Evolutionary conservation across 108 stramenopile species (phyloP), one percentile per base, ranked within the genome.

Genomic region (Conticribra weissflogii): DNA sequence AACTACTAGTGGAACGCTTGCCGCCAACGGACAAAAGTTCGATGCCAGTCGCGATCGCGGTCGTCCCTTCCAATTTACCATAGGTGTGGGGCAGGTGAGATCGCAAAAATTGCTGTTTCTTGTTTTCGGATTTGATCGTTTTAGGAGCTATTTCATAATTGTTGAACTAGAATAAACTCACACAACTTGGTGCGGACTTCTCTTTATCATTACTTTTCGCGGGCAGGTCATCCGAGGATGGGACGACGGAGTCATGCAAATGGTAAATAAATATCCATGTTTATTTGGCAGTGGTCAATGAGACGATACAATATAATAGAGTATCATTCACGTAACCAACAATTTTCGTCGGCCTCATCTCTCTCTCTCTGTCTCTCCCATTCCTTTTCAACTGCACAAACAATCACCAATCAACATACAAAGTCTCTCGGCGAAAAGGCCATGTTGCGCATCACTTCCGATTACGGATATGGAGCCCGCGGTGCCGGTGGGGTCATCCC

Each of bases 401-500:
- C 36, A 12, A 41, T n/a, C n/a, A n/a, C n/a, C n/a, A n/a, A n/a
- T n/a, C n/a, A n/a, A n/a, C n/a, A n/a, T n/a, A 41, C 12, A 41
- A 9, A 65, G 77, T 74, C 72, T 19, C 64, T 90, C 24, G 92
- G 92, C 12, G 96, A 95, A 74, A 89, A 89, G 63, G 85, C 92
- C 0, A 76, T 75, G 59, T 71, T 97, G 12, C 45, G 67, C 9
- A 95, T 97, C 44, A 80, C 95, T 1, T 70, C 81, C 48, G 89
- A 91, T 65, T 90, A 86, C 66, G 97, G 88, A 22, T 97, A 97
- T 68, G 97, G 97, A 29, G 49, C 65, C 9, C 64, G 84, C 3
- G 94, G 94, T 36, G 92, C 92, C 0, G 88, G 89, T 5, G 90
- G 90, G 14, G 87, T 96, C 7, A 96, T 97, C 56, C 97, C 97